Evolutionary conservation across 2,329 filamentous ascomycete species (phyloP).

Genomic region (Shiraia bambusicola): DNA sequence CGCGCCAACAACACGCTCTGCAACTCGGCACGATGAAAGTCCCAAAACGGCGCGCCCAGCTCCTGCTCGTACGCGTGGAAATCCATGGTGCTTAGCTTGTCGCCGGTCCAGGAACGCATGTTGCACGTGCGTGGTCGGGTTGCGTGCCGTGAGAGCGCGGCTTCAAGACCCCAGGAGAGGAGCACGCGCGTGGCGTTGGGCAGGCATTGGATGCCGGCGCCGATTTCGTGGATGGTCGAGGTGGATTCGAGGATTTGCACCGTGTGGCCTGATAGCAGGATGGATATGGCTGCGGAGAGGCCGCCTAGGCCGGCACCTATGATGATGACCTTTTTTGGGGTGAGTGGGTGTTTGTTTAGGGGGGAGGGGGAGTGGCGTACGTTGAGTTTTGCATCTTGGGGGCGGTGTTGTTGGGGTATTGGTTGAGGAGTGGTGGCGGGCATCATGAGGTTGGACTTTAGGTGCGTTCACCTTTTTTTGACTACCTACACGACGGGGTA

Average conservation of each 20-base stretch:
- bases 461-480: no score
- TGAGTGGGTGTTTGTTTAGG: not conserved
- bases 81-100: constrained; percentile 52
- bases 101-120: constrained; percentile 57
- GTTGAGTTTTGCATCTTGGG: no score
- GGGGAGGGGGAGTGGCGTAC: no score
- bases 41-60: constrained; percentile 52
- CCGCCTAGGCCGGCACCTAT: constrained; percentile 60
- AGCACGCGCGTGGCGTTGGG: constrained; percentile 53
- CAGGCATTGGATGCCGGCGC: constrained; percentile 56
- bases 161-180: constrained; percentile 52
- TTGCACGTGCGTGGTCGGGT: constrained; percentile 48
- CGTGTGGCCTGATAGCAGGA: constrained; percentile 50
- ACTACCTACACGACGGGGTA: no score
- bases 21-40: constrained; percentile 58
- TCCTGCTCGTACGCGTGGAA: constrained; percentile 46
- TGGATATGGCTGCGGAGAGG: constrained; percentile 53
- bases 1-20: constrained; percentile 52
- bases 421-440: constrained; percentile 17
- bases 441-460: no score
- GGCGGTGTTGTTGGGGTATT: no score
- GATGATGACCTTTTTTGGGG: constrained; percentile 49
- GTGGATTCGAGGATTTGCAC: constrained; percentile 54
- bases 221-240: constrained; percentile 51
- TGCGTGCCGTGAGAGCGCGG: constrained; percentile 46